Conservation (phyloP, 805 yeast genomes). For the Tetrapisispora taiwanensis region DNA sequence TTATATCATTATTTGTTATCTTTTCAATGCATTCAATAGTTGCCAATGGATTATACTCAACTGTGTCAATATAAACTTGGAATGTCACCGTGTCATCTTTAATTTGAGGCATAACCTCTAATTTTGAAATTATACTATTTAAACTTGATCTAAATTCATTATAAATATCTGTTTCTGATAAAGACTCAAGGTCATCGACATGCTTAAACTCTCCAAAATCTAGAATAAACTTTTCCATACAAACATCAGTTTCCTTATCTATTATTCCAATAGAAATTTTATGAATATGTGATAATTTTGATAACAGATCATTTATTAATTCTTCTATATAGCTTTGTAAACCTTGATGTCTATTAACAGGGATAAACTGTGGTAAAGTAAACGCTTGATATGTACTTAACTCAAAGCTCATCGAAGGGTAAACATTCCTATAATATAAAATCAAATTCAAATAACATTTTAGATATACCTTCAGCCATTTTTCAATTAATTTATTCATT, state of each 20-base stretch:
- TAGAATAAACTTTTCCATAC: constrained; percentile 23
- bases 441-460: constrained; percentile 32
- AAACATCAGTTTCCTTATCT: constrained; percentile 12
- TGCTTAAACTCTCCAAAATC: constrained; percentile 28
- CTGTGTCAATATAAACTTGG: constrained; percentile 21
- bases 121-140: constrained; percentile 18
- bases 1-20: constrained; percentile 9
- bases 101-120: constrained; percentile 17
- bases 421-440: constrained; percentile 29
- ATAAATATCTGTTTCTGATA: constrained; percentile 21
- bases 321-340: constrained; percentile 32
- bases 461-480: constrained; percentile 27
- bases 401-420: constrained; percentile 30
- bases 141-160: constrained; percentile 27
- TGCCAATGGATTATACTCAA: constrained; percentile 23
- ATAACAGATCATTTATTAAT: constrained; percentile 21
- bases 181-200: constrained; percentile 8
- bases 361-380: constrained; percentile 32
- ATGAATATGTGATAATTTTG: constrained; percentile 17
- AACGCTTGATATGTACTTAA: constrained; percentile 33
- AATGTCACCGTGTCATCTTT: constrained; percentile 22
- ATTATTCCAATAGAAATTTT: constrained; percentile 18
- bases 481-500: constrained; percentile 5
- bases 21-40: constrained; percentile 3
- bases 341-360: constrained; percentile 38